Evolutionary conservation across 2,329 filamentous ascomycete species (phyloP).

Genomic region (Aureobasidium uvarum): DNA sequence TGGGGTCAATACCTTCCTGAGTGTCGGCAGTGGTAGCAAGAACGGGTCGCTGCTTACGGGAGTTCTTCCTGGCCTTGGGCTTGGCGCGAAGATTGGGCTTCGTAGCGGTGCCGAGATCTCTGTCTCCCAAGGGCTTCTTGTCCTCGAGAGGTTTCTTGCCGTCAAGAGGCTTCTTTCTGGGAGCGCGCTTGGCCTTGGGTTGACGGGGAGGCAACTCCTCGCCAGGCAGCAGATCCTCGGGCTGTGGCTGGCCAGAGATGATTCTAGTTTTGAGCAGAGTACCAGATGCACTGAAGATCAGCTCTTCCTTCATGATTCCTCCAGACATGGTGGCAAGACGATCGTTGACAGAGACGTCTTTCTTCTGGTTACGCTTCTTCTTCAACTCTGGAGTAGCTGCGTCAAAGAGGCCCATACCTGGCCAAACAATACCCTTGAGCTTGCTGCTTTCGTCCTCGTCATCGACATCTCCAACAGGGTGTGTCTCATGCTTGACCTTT

Average conservation of each 20-base stretch:
- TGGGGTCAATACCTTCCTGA: conserved; percentile 36
- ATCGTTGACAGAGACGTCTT: conserved; percentile 67
- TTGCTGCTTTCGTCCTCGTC: conserved; percentile 45
- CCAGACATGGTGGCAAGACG: conserved; percentile 64
- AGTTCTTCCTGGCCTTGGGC: background rate
- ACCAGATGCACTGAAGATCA: conserved; percentile 56
- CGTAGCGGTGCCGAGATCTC: conserved; percentile 34
- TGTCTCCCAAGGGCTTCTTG: conserved; percentile 33
- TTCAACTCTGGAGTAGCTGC: conserved; percentile 71
- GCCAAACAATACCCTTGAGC: conserved; percentile 71
- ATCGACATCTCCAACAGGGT: conserved; percentile 5
- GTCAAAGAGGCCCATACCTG: conserved; percentile 80
- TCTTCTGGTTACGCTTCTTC: conserved; percentile 74
- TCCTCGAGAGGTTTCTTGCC: conserved; percentile 29
- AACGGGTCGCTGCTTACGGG: conserved; percentile 27
- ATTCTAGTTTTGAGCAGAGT: conserved; percentile 44
- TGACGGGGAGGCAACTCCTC: conserved; percentile 34
- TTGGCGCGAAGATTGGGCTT: conserved; percentile 15
- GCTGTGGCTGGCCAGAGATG: conserved; percentile 47
- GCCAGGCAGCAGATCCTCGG: conserved; percentile 40
- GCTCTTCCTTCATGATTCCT: conserved; percentile 62
- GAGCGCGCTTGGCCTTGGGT: conserved; percentile 32
- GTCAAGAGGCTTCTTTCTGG: conserved; percentile 31
- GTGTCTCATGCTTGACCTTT: background rate
- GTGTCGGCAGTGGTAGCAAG: conserved; percentile 30